A percentile compares a stretch with the other conserved stretches of the same genome.
These are phyloP conservation scores for Magnaporthiopsis incrustans DNA, from an alignment of 2,329 filamentous ascomycete species.

Conservation along the genomic window DNA sequence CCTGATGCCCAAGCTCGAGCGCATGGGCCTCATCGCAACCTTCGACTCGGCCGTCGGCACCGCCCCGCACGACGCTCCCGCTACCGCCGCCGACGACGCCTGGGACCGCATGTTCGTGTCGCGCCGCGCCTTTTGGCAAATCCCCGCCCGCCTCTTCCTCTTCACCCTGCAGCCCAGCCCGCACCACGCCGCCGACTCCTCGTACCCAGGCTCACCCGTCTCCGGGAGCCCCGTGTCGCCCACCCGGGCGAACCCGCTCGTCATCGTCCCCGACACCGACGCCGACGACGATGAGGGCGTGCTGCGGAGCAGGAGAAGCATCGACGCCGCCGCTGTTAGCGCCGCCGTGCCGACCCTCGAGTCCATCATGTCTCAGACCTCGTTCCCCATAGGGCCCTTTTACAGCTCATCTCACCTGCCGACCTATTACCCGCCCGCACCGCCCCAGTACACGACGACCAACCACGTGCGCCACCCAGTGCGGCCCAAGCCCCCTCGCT, in stretches of 20 bases:
- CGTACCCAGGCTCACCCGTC: constrained; percentile 42
- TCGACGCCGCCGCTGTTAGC: constrained; percentile 15
- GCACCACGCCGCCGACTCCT: constrained; percentile 20
- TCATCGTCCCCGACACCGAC: neutral
- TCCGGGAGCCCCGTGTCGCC: constrained; percentile 48
- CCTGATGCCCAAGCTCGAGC: constrained; percentile 80
- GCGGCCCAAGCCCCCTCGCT: constrained; percentile 78
- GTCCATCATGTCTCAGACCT: constrained; percentile 10
- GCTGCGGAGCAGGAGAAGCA: too few species aligned
- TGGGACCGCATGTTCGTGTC: constrained; percentile 81
- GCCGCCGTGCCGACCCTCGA: neutral
- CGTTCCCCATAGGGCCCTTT: constrained; percentile 58
- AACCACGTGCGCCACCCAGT: constrained; percentile 76
- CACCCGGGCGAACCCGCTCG: neutral
- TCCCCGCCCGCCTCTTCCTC: constrained; percentile 78
- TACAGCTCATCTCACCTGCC: constrained; percentile 77
- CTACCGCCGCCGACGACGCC: constrained; percentile 50
- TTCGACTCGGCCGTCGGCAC: constrained; percentile 69
- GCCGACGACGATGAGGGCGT: too few species aligned
- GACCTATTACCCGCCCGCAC: constrained; percentile 81
- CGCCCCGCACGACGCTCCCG: neutral
- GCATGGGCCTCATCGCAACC: constrained; percentile 78
- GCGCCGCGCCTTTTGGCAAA: constrained; percentile 81
- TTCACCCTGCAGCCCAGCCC: constrained; percentile 66
- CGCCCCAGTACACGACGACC: constrained; percentile 72